A percentile compares a stretch with the other conserved stretches of the same genome.
Conservation (phyloP, 2,329 filamentous ascomycete genomes). For the Neofusicoccum umdonicola region DNA sequence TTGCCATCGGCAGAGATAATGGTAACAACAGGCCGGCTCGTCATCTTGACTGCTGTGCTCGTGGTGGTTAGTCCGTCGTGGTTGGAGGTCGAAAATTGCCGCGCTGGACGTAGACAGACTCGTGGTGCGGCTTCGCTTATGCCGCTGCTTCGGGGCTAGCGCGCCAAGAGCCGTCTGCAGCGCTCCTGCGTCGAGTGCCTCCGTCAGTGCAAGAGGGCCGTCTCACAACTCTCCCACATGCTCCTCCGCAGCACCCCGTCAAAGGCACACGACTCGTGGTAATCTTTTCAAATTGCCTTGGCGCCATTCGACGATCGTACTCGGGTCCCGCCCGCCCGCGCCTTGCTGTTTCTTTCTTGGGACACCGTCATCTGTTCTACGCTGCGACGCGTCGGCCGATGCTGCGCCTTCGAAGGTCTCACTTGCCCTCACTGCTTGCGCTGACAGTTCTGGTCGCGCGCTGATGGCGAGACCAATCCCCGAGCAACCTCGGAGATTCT, state of each 20-base stretch:
- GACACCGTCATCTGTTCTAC: neutral
- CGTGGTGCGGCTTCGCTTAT: constrained; percentile 12
- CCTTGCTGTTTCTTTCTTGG: neutral
- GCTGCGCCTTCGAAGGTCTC: constrained; percentile 7
- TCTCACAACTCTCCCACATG: neutral
- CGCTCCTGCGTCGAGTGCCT: neutral
- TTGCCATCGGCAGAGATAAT: constrained; percentile 96
- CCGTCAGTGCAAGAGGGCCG: neutral
- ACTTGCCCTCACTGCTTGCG: neutral
- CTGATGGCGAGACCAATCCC: constrained; percentile 2
- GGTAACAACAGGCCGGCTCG: constrained; percentile 95
- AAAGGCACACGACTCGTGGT: neutral
- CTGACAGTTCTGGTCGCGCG: neutral
- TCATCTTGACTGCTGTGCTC: constrained; percentile 35
- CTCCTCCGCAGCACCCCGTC: neutral
- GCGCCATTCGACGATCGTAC: neutral
- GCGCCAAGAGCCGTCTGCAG: neutral
- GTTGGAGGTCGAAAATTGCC: constrained; percentile 13
- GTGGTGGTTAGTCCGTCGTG: constrained; percentile 18
- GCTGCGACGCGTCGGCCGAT: neutral
- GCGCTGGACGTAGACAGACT: neutral
- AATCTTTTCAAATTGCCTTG: neutral
- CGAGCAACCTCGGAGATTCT: constrained; percentile 4
- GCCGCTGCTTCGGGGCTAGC: neutral
- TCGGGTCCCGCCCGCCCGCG: neutral